phyloP scores from a whole-genome alignment of 345 rosid species.

The Salix caprea region DNA sequence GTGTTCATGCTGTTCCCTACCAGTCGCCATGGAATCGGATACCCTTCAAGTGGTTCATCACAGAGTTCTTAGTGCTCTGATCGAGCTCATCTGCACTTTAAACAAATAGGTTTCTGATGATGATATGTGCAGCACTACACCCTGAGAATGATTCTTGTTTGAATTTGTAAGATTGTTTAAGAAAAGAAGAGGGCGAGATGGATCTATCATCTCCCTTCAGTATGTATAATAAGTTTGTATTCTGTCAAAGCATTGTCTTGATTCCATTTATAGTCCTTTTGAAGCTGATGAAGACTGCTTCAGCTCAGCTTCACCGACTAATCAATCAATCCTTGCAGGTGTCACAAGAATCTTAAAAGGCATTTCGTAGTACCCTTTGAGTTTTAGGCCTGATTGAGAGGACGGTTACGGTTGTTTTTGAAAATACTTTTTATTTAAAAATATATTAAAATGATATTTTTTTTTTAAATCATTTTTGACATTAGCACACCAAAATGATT shows the following conservation, averaged over 20 bases:
- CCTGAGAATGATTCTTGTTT: too few relatives aligned
- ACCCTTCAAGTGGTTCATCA: slow-evolving; percentile 32
- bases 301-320: neutral
- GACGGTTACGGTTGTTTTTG: too few relatives aligned
- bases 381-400: too few relatives aligned
- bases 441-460: too few relatives aligned
- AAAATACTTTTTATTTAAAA: too few relatives aligned
- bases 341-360: neutral
- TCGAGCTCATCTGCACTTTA: neutral
- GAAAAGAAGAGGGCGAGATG: too few relatives aligned
- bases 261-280: neutral
- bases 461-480: too few relatives aligned
- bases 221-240: too few relatives aligned
- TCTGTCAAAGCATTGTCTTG: neutral
- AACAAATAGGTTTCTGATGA: neutral
- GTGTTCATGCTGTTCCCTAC: slow-evolving; percentile 64
- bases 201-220: too few relatives aligned
- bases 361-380: neutral
- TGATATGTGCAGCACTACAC: neutral
- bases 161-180: too few relatives aligned
- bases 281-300: neutral
- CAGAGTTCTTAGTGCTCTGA: neutral
- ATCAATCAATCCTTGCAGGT: too few relatives aligned
- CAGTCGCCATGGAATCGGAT: slow-evolving; percentile 78
- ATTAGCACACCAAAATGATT: too few relatives aligned